Evolutionary conservation across 441 rosid genomes (phyloP).

Genomic region (Omphalea diandra): DNA sequence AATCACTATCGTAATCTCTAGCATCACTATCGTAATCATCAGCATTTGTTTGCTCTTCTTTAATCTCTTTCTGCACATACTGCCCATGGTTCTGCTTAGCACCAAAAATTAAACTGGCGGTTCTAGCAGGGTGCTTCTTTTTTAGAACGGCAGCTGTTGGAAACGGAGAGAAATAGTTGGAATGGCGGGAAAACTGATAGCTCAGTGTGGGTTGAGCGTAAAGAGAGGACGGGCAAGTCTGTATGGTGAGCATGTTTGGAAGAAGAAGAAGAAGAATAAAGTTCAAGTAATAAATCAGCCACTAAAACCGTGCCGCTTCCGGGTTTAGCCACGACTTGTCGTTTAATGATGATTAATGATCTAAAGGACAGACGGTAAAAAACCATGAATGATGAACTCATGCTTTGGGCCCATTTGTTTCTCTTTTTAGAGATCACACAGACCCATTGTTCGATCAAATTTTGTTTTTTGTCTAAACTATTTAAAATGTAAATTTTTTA

Average conservation of each 20-base stretch:
- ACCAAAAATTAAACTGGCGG: conserved; percentile 18
- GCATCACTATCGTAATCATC: conserved; percentile 15
- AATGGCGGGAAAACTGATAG: conserved; percentile 14
- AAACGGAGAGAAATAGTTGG: conserved; percentile 28
- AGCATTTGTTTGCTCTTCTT: conserved; percentile 24
- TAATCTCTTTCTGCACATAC: conserved; percentile 30
- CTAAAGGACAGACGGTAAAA: too few species aligned
- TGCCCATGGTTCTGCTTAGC: conserved; percentile 26
- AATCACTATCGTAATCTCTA: conserved; percentile 33
- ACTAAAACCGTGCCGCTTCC: too few species aligned
- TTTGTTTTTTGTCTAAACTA: too few species aligned
- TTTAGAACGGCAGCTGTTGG: conserved; percentile 22
- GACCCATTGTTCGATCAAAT: too few species aligned
- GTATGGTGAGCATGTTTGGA: conserved; percentile 35
- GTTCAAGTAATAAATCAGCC: too few species aligned
- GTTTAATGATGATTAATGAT: too few species aligned
- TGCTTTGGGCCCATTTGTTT: too few species aligned
- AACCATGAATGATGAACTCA: too few species aligned
- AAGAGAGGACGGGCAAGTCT: conserved; percentile 22
- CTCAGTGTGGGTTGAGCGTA: conserved; percentile 16
- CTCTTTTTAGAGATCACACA: too few species aligned
- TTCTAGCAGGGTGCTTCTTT: neutral
- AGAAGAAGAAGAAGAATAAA: too few species aligned
- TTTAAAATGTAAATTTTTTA: too few species aligned
- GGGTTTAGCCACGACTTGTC: too few species aligned